These are phyloP conservation scores for Millerozyma miso DNA, from an alignment of 805 yeast species.

Conservation along the genomic window DNA sequence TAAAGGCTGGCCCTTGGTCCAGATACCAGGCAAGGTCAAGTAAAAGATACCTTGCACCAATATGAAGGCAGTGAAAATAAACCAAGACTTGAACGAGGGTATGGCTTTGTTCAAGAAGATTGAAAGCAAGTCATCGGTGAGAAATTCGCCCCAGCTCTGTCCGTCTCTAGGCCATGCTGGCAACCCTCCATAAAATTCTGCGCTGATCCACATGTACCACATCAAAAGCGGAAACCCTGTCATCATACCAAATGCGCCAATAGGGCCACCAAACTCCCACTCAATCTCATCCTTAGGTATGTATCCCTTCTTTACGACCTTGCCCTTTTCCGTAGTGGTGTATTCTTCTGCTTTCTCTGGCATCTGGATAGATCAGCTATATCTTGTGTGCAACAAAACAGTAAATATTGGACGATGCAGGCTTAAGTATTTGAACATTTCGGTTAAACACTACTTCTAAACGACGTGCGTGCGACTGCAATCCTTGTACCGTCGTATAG, in stretches of 20 bases:
- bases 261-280: conserved; percentile 91
- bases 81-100: conserved; percentile 62
- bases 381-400: neutral
- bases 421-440: too few relatives aligned
- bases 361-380: neutral
- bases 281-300: conserved; percentile 50
- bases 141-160: conserved; percentile 52
- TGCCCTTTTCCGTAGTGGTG: neutral
- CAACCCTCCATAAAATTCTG: conserved; percentile 70
- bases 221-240: conserved; percentile 86
- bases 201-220: conserved; percentile 96
- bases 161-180: conserved; percentile 64
- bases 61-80: conserved; percentile 67
- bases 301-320: conserved; percentile 21
- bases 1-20: conserved; percentile 94
- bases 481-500: too few relatives aligned
- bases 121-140: conserved; percentile 35
- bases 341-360: neutral
- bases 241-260: conserved; percentile 90
- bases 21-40: conserved; percentile 83
- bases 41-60: conserved; percentile 68
- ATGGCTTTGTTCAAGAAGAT: conserved; percentile 49
- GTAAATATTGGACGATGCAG: neutral
- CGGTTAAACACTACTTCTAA: neutral
- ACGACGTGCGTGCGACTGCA: too few relatives aligned